Evolutionary conservation across 1,139 yeast species (phyloP), one percentile per base, ranked within the genome.

Genomic region (Blastobotrys niveus): DNA sequence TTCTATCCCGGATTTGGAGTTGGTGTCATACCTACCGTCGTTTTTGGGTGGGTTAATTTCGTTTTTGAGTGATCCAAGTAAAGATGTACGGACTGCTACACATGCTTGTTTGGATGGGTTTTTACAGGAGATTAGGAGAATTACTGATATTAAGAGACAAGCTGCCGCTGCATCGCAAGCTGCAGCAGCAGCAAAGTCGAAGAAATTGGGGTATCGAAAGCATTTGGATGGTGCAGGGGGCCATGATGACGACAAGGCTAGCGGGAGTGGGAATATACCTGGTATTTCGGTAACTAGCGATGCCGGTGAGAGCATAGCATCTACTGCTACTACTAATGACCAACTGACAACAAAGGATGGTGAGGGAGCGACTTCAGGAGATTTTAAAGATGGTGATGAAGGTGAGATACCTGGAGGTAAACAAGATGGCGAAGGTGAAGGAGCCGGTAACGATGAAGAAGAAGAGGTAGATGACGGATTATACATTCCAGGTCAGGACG

Each of bases 1-100:
- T 62, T 88, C 93, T 19, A 87, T 91, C 12, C 98, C 99, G 0
- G 93, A 91, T 40, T 70, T 91, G 49, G 96, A 91, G 56, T 69
- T 93, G 49, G 80, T 91, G 19, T 77, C 94, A 0, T 91, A 84
- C 59, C 69, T 93, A 40, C 96, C 98, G 0, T 85, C 87, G 38
- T 87, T 91, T 61, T 71, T 93, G 37, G 94, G 89, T 43, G 96
- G 96, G 0, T 69, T 93, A 46, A 71, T 91, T 43, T 76, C 80
- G 26, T 91, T 87, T 60, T 68, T 91, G 47, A 85, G 87, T 53
- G 91, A 85, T 54, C 74, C 94, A 1, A 89, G 89, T 47, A 79
- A 82, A 38, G 98, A 91, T 61, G 95, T 93, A 5, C 73, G 95
- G 50, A 80, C 82, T 3, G 89, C 87, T 39, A 88, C 97, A 0